Base-by-base conservation (phyloP, 192 early-diverging fungal species). In the Coemansia sp. region DNA sequence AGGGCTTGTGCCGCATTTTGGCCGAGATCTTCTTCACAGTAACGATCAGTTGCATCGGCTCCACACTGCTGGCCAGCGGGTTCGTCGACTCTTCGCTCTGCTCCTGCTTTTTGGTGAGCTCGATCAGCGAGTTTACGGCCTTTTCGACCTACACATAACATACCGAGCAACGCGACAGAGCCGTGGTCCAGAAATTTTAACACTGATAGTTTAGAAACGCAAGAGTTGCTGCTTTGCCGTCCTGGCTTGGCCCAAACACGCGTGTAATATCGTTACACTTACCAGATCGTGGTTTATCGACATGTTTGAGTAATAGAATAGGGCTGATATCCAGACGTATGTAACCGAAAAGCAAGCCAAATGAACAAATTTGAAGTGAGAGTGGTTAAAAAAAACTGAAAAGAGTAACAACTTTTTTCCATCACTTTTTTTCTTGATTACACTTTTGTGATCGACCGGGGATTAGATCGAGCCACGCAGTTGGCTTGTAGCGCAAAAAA, bases 11-110 rank as follows among this genome's bases (percentile, higher is more conserved):
- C 43, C 71, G 84, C 48, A 58, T 51, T 45, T 64, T 80, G 32
- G 82, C 73, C 3, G 87, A 84, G 63, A 90, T 77, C 73, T 82
- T 86, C 78, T 89, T 91, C 48, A 86, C 84, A 19, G 85, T 75
- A 23, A 94, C 64, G 16, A 88, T 71, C 54, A 92, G 58, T 59
- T 83, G 85, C 18, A 91, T 77, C 27, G 31, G 16, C 62, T 89
- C 69, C 33, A 62, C 67, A 9, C 80, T 70, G 29, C 84, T 85
- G 11, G 71, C 66, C 23, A 87, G 73, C 64, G 86, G 67, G 25
- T 80, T 73, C 44, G 67, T 73, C 30, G 62, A 60, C n/a, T 73
- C 60, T 42, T 82, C 75, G 30, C 47, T 61, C 19, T 62, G 52
- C 9, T 55, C 49, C 24, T 57, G 32, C 64, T 68, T 68, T 60